Percentiles rank a stretch among this genome's conserved stretches.
phyloP scores from a whole-genome alignment of 148 eudicot genomes.

The Polygonum aviculare region DNA sequence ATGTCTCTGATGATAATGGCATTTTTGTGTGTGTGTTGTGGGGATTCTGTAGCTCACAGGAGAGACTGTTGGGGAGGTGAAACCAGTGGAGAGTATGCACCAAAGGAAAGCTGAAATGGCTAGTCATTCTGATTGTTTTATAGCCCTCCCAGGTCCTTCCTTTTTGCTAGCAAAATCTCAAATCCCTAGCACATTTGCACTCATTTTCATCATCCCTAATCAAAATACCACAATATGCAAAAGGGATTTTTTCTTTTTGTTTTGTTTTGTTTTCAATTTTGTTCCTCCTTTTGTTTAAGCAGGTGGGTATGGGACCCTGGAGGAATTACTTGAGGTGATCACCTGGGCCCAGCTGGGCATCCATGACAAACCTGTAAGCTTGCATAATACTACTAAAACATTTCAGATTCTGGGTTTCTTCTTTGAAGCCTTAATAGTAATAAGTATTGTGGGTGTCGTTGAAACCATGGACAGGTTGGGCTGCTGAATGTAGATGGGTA shows the following conservation, averaged over 20 bases:
- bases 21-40: background rate
- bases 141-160: constrained; percentile 12
- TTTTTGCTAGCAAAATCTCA: background rate
- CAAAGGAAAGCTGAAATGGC: constrained; percentile 30
- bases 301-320: constrained; percentile 17
- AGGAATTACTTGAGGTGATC: constrained; percentile 18
- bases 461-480: background rate
- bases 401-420: background rate
- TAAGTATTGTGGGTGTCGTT: too few relatives aligned
- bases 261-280: background rate
- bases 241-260: background rate
- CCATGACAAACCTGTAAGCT: constrained; percentile 19
- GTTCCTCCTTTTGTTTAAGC: background rate
- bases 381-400: background rate
- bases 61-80: constrained; percentile 23
- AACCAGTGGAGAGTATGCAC: constrained; percentile 20
- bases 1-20: constrained; percentile 1
- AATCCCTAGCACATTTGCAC: background rate
- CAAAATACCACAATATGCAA: background rate
- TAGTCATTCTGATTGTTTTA: constrained; percentile 20
- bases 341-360: constrained; percentile 21
- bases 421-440: too few relatives aligned
- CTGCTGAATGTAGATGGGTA: constrained; percentile 16
- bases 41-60: constrained; percentile 12
- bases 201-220: background rate